These are phyloP conservation scores for Hippophae gyantsensis DNA, from an alignment of 306 rosid species.

Conservation along the genomic window DNA sequence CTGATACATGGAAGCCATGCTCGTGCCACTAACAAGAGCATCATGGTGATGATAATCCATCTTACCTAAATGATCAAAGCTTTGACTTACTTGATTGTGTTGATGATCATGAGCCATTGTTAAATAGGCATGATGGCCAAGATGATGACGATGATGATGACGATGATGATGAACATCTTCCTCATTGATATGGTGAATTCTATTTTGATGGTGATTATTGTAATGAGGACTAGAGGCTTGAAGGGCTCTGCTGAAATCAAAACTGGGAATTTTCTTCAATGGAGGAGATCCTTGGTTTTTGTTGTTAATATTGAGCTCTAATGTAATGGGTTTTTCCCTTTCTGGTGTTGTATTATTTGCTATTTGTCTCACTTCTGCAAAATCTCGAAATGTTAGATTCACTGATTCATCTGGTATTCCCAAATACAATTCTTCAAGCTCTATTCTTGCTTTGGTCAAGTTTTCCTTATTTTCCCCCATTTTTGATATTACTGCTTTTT, in stretches of 20 bases:
- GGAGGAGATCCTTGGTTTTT: slow-evolving; percentile 2
- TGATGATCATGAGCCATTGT: slow-evolving; percentile 5
- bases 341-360: slow-evolving; percentile 10
- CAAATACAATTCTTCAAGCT: slow-evolving; percentile 64
- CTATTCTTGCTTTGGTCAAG: slow-evolving; percentile 38
- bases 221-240: slow-evolving; percentile 23
- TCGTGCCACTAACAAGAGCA: slow-evolving; percentile 33
- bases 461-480: slow-evolving; percentile 44
- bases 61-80: no score
- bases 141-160: neutral
- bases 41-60: neutral
- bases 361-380: slow-evolving; percentile 28
- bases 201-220: slow-evolving; percentile 1
- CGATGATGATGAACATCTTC: neutral
- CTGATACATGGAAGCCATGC: slow-evolving; percentile 26
- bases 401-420: slow-evolving; percentile 87
- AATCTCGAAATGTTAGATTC: slow-evolving; percentile 71
- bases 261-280: slow-evolving; percentile 41
- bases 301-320: neutral
- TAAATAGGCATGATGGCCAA: slow-evolving; percentile 11
- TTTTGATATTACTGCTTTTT: no score
- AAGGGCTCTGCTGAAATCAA: slow-evolving; percentile 47
- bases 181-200: slow-evolving; percentile 5
- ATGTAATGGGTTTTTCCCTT: neutral
- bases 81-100: no score